Base-by-base conservation (phyloP, 495 filamentous ascomycete genomes). In the Neurospora sp. region DNA sequence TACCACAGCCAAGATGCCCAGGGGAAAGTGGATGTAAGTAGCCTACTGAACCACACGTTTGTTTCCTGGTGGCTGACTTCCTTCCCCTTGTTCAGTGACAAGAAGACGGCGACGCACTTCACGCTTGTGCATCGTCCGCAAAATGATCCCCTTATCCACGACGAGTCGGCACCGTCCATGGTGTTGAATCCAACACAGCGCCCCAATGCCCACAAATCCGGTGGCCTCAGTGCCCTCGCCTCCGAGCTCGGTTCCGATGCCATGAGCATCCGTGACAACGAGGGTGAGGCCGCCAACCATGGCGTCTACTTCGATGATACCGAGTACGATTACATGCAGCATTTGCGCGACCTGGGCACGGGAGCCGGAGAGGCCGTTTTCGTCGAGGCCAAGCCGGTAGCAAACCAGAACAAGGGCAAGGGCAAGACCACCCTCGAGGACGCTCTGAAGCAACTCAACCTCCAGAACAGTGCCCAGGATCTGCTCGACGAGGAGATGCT, bases 261-360 rank as follows among this genome's bases (percentile, higher is more conserved):
- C 27, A 75, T 77, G 39, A 80, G 80, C 47, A 85, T 97, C 72
- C 90, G 94, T 76, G 86, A 87, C 61, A 98, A 99, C 82, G 96
- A 98, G 81, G 96, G 96, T 74, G 94, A 98, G 81, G 96, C 96
- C 5, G 96, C 96, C 73, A 92, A 93, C 81, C 88, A 97, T 81
- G 96, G 96, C 69, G 86, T 99, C 72, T 98, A 92, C 87, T 90
- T 79, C 77, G 88, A 90, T 78, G 96, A 99, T 81, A 91, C 93
- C 71, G 87, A 91, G 76, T 99, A 99, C 82, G 96, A 99, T 77
- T 99, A 99, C 83, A 98, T 99, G 96, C 96, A 99, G 81, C 96
- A 99, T 83, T 85, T 99, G 84, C 91, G 93, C n/a, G 96, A 98
- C 72, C 86, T 89, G 4, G 88, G 86, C 39, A 80, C 80, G 16